phyloP scores from a whole-genome alignment of 2,329 filamentous ascomycete genomes.

The Pseudogymnoascus sp. region DNA sequence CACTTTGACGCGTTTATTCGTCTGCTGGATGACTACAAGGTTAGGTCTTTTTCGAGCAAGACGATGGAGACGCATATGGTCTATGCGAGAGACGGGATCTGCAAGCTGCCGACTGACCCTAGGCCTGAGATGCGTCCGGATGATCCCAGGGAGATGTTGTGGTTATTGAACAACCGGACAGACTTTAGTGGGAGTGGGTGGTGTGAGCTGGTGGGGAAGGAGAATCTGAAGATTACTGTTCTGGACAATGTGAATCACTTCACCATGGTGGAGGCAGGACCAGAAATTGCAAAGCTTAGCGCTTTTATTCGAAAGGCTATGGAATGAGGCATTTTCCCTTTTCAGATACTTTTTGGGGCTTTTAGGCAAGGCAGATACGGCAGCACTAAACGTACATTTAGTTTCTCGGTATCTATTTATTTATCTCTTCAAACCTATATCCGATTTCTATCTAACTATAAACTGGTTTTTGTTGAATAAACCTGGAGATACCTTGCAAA shows the following conservation, averaged over 20 bases:
- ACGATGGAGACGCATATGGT: conserved; percentile 7
- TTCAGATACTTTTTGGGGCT: neutral
- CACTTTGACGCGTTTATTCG: conserved; percentile 43
- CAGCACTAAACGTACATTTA: neutral
- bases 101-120: neutral
- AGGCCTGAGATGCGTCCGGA: neutral
- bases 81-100: neutral
- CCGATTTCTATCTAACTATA: neutral
- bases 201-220: conserved; percentile 5
- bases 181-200: conserved; percentile 10
- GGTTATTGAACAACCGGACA: conserved; percentile 10
- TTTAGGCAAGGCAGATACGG: neutral
- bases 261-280: conserved; percentile 10
- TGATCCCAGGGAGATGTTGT: neutral
- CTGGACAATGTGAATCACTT: conserved; percentile 11
- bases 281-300: neutral
- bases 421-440: neutral
- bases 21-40: conserved; percentile 36
- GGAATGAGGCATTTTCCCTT: neutral
- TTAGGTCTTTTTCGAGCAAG: conserved; percentile 17
- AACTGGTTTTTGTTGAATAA: neutral
- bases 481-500: neutral
- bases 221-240: conserved; percentile 1
- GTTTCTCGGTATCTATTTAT: neutral
- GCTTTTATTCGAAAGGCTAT: neutral